Base-by-base conservation (phyloP, 2,329 filamentous ascomycete genomes). In the Cercospora citrullina region DNA sequence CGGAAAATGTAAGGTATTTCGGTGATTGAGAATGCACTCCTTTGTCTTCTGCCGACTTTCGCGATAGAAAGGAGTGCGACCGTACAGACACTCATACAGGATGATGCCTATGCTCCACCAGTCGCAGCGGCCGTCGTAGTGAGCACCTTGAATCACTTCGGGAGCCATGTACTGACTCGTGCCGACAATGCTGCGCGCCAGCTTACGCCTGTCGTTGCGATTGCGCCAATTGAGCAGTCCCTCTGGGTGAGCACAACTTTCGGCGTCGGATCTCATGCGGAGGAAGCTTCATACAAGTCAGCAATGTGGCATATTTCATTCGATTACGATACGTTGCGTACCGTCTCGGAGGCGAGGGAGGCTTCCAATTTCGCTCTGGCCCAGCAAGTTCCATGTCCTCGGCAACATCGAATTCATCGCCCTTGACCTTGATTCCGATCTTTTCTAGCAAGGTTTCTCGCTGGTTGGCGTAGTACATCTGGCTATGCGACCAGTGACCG, bases 161-260 rank as follows among this genome's bases (percentile, higher is more conserved):
- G 94, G 94, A 0, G 95, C 94, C 95, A 97, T 98, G 82, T 98
- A 98, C 77, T 97, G 94, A 77, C 93, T 97, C 2, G 95, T 98
- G 2, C 94, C 94, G 10, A 98, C 94, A 1, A 97, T 89, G 57
- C 93, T 97, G 72, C 89, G 87, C 1, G 94, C 94, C 36, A 92
- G 86, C 36, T 87, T 87, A 45, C 93, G 88, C 72, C 89, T 90
- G 61, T 83, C 80, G 5, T 77, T 79, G 21, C 80, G 79, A 63
- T 84, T 81, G 21, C 82, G 75, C 77, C 79, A 83, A 64, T 81
- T 77, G n/a, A 80, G 71, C 6, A 79, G 71, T 16, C 75, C 76
- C 72, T 79, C 77, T n/a, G 73, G 67, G n/a, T 68, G 69, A 1
- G 73, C 75, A 51, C 59, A 63, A 62, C 75, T 70, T 42, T 75